Evolutionary conservation across 2,329 filamentous ascomycete genomes (phyloP), one percentile per base, ranked within the genome.

Genomic region (Cercospora sp.): DNA sequence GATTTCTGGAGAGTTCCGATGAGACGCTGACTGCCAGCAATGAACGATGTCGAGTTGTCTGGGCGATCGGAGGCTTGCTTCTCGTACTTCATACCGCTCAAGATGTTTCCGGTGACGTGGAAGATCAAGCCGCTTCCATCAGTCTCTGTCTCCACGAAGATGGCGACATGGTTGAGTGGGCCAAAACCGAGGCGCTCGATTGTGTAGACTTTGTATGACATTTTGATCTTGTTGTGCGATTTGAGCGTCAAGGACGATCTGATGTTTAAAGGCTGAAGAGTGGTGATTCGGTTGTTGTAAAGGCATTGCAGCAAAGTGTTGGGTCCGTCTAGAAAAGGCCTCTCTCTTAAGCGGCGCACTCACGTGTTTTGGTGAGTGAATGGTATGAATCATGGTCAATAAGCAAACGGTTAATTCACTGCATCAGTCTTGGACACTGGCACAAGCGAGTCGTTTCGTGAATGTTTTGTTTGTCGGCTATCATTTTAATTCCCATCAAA

Each of bases 401-500:
- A 3, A 10, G 20, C 12, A 53, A 26, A 53, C 6, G 5, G 3
- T 28, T 16, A 2, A 16, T 28, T 26, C 23, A 53, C 20, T n/a
- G 12, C 23, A 23, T 53, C 10, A 13, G 4, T 12, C 10, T 13
- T 1, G 5, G 13, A 53, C 12, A 28, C 20, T 23, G 3, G 5
- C 3, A 53, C 5, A 6, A 8, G 10, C 5, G 5, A 13, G 23
- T 13, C 10, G 2, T 23, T 53, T 53, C 10, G 48, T 8, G 48
- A 26, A 12, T 28, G 23, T 23, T 13, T 13, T 40, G 13, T 53
- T 23, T 13, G 5, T 16, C 5, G 18, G 3, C 2, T 8, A 13
- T 16, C 5, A 23, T 13, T 16, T 7, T n/a, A 65, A 53, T 68
- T 68, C 13, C 67, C 67, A 63, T 68, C 59, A 45, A 55, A 64